Base-by-base conservation (phyloP, 208 protist species). In the Angomonas deanei region DNA sequence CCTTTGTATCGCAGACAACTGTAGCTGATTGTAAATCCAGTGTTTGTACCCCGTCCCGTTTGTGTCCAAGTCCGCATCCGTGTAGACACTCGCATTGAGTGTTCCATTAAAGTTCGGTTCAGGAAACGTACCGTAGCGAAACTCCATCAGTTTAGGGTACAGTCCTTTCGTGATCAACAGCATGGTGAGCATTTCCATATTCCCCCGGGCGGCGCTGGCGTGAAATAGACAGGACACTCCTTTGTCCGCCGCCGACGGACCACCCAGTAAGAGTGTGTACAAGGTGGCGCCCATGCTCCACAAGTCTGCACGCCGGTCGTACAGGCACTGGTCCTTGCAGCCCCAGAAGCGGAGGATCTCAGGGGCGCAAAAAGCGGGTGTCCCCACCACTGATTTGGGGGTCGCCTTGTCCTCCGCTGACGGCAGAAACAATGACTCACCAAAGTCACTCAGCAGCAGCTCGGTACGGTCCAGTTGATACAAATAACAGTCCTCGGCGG, bases 271-370 rank as follows among this genome's bases (percentile, higher is more conserved):
- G 13, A 32, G 27, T 31, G 27, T 28, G 24, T 56, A 56, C n/a
- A 56, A 56, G 15, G 30, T 15, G 6, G 50, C 50, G 2, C 50
- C 50, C 50, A 32, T 4, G 28, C 50, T 56, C 50, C 50, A 56
- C 4, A 56, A 3, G 50, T 56, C 50, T 2, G 50, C 50, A 1
- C 3, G 2, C 21, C 6, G 2, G 3, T 28, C 50, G 24, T 56
- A 56, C 26, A 56, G 26, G 30, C 50, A 56, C 15, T 56, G 21
- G 3, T 19, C 13, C 6, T 56, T 13, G 15, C 50, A 56, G 3
- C 50, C 50, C 50, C 50, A 56, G 15, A 56, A 19, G 13, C 28
- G 19, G 3, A 32, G 6, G 19, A 56, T 56, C 28, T 56, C 50
- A 19, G 50, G 50, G 15, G 50, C 50, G 13, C 50, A 56, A 28